Evolutionary conservation across 176 grass and related monocot species (phyloP), one percentile per base, ranked within the genome.

Genomic region (Oryza longistaminata): DNA sequence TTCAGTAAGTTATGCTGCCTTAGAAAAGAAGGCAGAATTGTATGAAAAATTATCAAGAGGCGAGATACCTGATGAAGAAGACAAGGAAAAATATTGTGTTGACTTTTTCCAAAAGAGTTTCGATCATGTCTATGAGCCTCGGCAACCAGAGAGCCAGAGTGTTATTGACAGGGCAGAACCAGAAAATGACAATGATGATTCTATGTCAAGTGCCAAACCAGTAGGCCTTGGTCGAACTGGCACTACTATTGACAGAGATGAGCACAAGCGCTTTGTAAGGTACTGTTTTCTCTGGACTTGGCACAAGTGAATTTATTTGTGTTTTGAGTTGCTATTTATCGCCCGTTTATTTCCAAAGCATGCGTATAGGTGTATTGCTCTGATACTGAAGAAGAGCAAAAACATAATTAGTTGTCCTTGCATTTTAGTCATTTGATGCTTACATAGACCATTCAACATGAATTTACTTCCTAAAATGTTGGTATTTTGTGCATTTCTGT

Each of bases 201-300:
- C 83, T 45, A 71, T 92, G 15, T 46, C 64, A 52, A 86, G 75
- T 85, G 66, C 65, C 11, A 95, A 80, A 81, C 73, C 84, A 15
- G 78, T 90, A 42, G 93, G 93, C 64, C 93, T 95, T 91, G 91
- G 96, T 9, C 90, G 78, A 35, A 67, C 91, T 13, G 85, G 88
- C 64, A 70, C 34, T 62, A 85, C 29, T 9, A 61, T 99, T 2
- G 91, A 99, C 75, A 91, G 71, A 58, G 93, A 99, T 70, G 93
- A 96, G 71, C 91, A 99, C 87, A 96, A 89, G 77, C 93, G 91
- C 27, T 99, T 96, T 87, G 91, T 96, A 52, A 99, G 96, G 96
- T 99, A 94, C 74, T 85, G 39, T 70, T 90, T 86, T 81, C 29
- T 83, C 55, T 70, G 55, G 11, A 67, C 21, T 11, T 49, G 58